phyloP scores from a whole-genome alignment of 2,329 filamentous ascomycete genomes.

The Boeremia exigua region DNA sequence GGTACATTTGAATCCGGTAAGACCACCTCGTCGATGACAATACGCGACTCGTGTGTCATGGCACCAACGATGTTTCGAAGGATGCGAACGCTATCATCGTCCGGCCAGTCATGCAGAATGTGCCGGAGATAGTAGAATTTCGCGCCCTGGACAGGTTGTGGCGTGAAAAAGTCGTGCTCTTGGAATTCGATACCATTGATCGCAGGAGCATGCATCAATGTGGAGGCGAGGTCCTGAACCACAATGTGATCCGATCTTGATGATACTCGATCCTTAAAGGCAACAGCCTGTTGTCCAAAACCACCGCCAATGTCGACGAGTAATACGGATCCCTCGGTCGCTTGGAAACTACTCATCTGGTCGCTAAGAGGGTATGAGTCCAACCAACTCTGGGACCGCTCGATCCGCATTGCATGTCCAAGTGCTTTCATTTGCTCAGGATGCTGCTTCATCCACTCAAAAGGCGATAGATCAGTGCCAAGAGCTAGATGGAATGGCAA shows the following conservation, averaged over 20 bases:
- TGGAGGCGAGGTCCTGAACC: conserved; percentile 36
- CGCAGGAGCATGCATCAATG: conserved; percentile 21
- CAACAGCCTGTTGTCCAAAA: conserved; percentile 35
- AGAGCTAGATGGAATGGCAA: conserved; percentile 37
- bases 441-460: conserved; percentile 37
- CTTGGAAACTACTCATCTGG: conserved; percentile 22
- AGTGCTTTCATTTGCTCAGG: conserved; percentile 36
- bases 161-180: conserved; percentile 42
- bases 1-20: conserved; percentile 36
- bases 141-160: conserved; percentile 36
- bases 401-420: conserved; percentile 37
- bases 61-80: conserved; percentile 33
- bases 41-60: conserved; percentile 34
- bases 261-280: conserved; percentile 29
- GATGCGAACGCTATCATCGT: conserved; percentile 36
- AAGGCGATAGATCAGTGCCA: conserved; percentile 32
- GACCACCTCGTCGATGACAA: conserved; percentile 43
- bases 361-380: conserved; percentile 27
- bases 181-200: conserved; percentile 36
- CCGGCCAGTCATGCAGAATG: conserved; percentile 45
- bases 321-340: conserved; percentile 23
- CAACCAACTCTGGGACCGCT: conserved; percentile 28
- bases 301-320: conserved; percentile 44
- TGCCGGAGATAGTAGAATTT: conserved; percentile 43
- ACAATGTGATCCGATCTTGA: conserved; percentile 25